These are phyloP conservation scores for Aspergillus pseudotamarii DNA, from an alignment of 2,329 filamentous ascomycete species.

Conservation along the genomic window DNA sequence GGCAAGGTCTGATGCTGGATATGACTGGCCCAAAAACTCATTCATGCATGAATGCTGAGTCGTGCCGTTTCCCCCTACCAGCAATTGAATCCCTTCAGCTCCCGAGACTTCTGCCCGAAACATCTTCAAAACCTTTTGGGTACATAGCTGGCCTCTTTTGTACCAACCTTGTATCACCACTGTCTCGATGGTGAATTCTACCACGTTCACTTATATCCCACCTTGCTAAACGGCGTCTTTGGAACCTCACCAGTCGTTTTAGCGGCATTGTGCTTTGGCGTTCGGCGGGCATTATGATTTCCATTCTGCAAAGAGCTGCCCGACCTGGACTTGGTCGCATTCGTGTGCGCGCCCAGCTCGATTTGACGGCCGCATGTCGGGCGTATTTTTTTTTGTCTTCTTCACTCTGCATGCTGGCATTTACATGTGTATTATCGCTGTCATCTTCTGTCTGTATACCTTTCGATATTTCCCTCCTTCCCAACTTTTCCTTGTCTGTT, in stretches of 20 bases:
- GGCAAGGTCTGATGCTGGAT: conserved; percentile 48
- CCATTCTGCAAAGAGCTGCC: neutral
- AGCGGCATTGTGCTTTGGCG: conserved; percentile 24
- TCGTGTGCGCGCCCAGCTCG: neutral
- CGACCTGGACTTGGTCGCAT: neutral
- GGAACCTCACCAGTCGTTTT: conserved; percentile 6
- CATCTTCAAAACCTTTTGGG: neutral
- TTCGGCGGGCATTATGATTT: conserved; percentile 4
- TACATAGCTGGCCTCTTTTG: neutral
- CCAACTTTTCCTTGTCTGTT: neutral
- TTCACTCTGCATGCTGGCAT: neutral
- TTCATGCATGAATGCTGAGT: conserved; percentile 60
- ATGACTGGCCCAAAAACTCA: conserved; percentile 56
- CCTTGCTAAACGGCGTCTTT: neutral
- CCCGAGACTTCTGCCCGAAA: neutral
- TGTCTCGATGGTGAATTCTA: neutral
- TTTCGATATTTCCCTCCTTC: neutral
- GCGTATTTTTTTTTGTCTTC: neutral
- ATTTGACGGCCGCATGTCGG: neutral
- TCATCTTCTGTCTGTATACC: neutral
- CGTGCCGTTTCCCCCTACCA: neutral
- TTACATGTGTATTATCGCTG: neutral
- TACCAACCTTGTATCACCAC: neutral
- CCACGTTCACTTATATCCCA: neutral
- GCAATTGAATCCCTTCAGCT: neutral